Evolutionary conservation across 805 yeast genomes (phyloP), one percentile per base, ranked within the genome.

Genomic region (Yamadazyma phyllophila): DNA sequence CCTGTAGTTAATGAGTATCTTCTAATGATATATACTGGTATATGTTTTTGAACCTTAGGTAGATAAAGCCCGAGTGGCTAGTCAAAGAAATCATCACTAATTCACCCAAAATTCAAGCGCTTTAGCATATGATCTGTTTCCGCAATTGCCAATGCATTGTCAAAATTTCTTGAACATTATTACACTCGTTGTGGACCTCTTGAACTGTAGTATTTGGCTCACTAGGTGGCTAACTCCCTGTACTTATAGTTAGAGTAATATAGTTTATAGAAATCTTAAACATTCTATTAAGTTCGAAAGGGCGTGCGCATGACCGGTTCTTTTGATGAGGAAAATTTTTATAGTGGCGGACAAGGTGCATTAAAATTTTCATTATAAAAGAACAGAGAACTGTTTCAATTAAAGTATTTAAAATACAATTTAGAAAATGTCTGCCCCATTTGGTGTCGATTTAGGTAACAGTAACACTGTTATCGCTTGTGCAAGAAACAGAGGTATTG

Each of bases 401-500:
- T 26, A 33, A 35, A 24, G 14, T 17, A 13, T 31, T 31, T 24
- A 12, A 6, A 32, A 50, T 41, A 48, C 26, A 44, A 31, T 35
- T 31, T 43, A 41, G 49, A 69, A 46, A 35, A 90, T 89, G 96
- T 87, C 96, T 71, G 80, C 85, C 66, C 96, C 96, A 73, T 87
- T 91, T 64, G 99, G 99, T 77, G 84, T 94, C 71, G 99, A 94
- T 82, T 85, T 94, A 67, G 99, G 99, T 75, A 90, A 90, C 76
- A 79, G 81, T 78, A 87, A 81, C 78, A 83, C 96, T 54, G 97
- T 92, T 58, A 80, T 92, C 66, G 98, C 96, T 36, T 72, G 96
- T 66, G 99, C 99, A 53, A 86, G 92, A 69, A 94, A 92, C 82
- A 85, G 98, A 77, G 98, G 98, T 65, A 94, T 94, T 65, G 99